These are phyloP conservation scores for Cytospora leucostoma DNA, from an alignment of 2,329 filamentous ascomycete genomes.

Conservation along the genomic window DNA sequence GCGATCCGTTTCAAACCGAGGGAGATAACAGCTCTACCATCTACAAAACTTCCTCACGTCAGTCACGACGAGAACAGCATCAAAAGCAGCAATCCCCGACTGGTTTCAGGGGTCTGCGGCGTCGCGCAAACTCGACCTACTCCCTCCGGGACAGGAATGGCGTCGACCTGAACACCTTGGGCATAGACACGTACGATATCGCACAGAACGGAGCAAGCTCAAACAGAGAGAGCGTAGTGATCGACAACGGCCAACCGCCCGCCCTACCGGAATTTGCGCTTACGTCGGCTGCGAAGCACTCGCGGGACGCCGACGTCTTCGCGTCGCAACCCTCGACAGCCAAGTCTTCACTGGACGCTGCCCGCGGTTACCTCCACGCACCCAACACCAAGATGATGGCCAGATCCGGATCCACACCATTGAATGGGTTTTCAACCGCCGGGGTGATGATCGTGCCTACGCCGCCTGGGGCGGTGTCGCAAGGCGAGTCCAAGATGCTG, in stretches of 20 bases:
- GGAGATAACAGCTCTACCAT: conserved; percentile 29
- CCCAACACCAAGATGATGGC: conserved; percentile 46
- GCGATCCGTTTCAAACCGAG: conserved; percentile 21
- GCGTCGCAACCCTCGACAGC: conserved; percentile 2
- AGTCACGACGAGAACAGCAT: conserved; percentile 48
- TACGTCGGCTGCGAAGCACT: conserved; percentile 43
- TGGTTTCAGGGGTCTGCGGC: conserved; percentile 20
- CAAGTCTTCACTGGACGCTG: conserved; percentile 13
- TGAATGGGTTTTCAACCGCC: conserved; percentile 32
- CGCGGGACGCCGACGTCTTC: conserved; percentile 15
- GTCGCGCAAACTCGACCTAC: conserved; percentile 23
- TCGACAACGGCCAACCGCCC: conserved; percentile 52
- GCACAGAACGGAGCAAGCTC: neutral
- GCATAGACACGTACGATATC: conserved; percentile 9
- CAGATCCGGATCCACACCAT: conserved; percentile 42
- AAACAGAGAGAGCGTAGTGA: conserved; percentile 37
- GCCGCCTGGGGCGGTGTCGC: conserved; percentile 34
- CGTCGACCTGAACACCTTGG: conserved; percentile 5
- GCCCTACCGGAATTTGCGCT: conserved; percentile 57
- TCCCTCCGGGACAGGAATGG: conserved; percentile 24
- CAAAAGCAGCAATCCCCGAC: conserved; percentile 9
- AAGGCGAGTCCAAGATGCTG: conserved; percentile 51
- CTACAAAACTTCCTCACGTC: conserved; percentile 44
- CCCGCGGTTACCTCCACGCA: conserved; percentile 31
- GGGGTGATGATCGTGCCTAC: conserved; percentile 34